Base-by-base conservation (phyloP, 768 basidiomycete species). In the Panus rudis region DNA sequence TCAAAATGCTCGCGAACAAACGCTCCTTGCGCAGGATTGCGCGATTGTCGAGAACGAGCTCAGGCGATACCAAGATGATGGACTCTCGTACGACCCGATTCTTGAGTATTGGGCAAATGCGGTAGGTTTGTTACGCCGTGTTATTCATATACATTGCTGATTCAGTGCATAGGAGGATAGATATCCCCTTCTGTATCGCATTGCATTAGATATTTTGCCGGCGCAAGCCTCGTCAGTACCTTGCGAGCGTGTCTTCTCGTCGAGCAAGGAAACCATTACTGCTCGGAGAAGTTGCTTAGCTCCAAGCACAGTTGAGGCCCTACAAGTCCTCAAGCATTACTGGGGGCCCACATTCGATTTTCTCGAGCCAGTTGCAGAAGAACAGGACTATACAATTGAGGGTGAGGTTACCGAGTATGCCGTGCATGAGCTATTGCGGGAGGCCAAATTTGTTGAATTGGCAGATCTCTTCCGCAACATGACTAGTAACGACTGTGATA, bases 241-340 rank as follows among this genome's bases (percentile, higher is more conserved):
- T 11, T 53, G 46, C 31, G 52, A 53, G 19, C 50, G 50, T 0
- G 39, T 47, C 23, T 53, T 53, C 39, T 53, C 52, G 8, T 46
- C 44, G 6, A 35, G 48, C 23, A 47, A 42, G 26, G 22, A 51
- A 13, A 46, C 43, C 4, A 22, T 34, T 31, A 49, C 50, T 13
- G 19, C 22, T 13, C 49, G 39, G 16, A 20, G 50, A 6, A 48
- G 27, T 20, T 23, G 26, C n/a, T 23, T 53, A 7, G 20, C 24
- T 27, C 34, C 42, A 6, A 14, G 26, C 5, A 30, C 43, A 8
- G 14, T 53, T 21, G 50, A 48, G 24, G 31, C 42, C 4, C 22
- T 49, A 3, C 51, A 54, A 30, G 26, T 46, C 25, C 44, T 54
- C 35, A 49, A 47, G 26, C n/a, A n/a, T n/a, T 23, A n/a, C n/a